phyloP scores from a whole-genome alignment of 345 rosid genomes.

The Raphanus raphanistrum region DNA sequence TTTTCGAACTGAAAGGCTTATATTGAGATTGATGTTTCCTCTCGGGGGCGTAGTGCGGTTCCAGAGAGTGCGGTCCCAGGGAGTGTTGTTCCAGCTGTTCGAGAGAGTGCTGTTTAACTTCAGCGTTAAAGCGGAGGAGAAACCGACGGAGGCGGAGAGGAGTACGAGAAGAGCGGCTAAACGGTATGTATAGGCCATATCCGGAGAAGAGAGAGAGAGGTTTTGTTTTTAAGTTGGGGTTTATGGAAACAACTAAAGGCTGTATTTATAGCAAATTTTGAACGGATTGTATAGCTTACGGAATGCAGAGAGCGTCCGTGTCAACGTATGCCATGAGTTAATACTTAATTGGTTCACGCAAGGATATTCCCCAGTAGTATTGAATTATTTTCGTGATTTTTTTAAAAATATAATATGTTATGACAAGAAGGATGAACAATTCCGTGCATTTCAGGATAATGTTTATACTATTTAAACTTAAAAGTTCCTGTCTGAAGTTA shows the following conservation, averaged over 20 bases:
- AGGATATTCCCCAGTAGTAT: constrained; percentile 24
- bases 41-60: no score
- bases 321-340: constrained; percentile 30
- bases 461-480: constrained; percentile 29
- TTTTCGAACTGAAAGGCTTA: no score
- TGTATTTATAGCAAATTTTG: constrained; percentile 20
- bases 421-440: constrained; percentile 21
- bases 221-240: not conserved
- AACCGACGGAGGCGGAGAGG: constrained; percentile 18
- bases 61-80: not conserved
- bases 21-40: no score
- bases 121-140: constrained; percentile 7
- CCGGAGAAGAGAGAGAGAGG: not conserved
- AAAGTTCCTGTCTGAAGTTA: constrained; percentile 3
- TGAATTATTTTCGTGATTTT: not conserved
- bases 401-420: not conserved
- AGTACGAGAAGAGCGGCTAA: constrained; percentile 26
- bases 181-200: constrained; percentile 25
- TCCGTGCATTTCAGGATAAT: constrained; percentile 36
- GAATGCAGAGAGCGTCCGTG: not conserved
- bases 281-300: constrained; percentile 29
- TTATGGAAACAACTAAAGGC: not conserved
- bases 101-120: no score
- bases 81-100: no score
- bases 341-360: constrained; percentile 17